phyloP scores from a whole-genome alignment of 768 basidiomycete species.

The Tulasnella sp. region DNA sequence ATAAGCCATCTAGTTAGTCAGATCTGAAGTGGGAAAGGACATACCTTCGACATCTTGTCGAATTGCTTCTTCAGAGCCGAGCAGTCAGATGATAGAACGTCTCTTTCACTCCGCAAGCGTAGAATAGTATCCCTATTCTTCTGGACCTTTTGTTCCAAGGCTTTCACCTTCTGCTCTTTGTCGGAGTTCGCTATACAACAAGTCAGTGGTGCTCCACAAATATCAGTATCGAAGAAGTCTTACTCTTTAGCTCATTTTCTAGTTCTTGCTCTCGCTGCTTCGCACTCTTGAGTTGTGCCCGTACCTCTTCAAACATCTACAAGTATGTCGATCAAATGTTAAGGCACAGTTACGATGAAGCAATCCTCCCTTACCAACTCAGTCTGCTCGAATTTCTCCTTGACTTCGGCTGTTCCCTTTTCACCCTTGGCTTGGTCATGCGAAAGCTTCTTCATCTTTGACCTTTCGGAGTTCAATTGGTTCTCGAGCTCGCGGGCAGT shows the following conservation, averaged over 20 bases:
- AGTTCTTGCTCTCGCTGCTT: slow-evolving; percentile 64
- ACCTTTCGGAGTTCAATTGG: neutral
- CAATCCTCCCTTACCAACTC: too few relatives aligned
- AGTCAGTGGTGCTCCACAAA: neutral
- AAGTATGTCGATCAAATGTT: neutral
- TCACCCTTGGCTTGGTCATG: too few relatives aligned
- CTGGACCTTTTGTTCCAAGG: slow-evolving; percentile 47
- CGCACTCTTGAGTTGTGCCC: slow-evolving; percentile 47
- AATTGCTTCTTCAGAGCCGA: slow-evolving; percentile 59
- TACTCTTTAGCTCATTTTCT: slow-evolving; percentile 62
- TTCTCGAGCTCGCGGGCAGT: neutral
- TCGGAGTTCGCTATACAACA: slow-evolving; percentile 40
- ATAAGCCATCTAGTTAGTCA: neutral
- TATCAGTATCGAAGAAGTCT: slow-evolving; percentile 17
- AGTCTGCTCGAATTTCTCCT: neutral
- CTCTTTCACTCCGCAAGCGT: slow-evolving; percentile 63
- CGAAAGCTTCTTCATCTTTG: neutral
- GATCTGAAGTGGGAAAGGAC: slow-evolving; percentile 13
- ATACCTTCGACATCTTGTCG: slow-evolving; percentile 52
- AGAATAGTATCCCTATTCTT: slow-evolving; percentile 62
- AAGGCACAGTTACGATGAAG: neutral
- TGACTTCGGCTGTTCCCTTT: neutral
- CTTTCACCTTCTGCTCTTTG: slow-evolving; percentile 58
- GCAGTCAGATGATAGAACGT: slow-evolving; percentile 53
- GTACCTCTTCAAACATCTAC: slow-evolving; percentile 72